A percentile compares a stretch with the other conserved stretches of the same genome.
Conservation (phyloP, 2,329 filamentous ascomycete genomes). For the Neofusicoccum laricinum region DNA sequence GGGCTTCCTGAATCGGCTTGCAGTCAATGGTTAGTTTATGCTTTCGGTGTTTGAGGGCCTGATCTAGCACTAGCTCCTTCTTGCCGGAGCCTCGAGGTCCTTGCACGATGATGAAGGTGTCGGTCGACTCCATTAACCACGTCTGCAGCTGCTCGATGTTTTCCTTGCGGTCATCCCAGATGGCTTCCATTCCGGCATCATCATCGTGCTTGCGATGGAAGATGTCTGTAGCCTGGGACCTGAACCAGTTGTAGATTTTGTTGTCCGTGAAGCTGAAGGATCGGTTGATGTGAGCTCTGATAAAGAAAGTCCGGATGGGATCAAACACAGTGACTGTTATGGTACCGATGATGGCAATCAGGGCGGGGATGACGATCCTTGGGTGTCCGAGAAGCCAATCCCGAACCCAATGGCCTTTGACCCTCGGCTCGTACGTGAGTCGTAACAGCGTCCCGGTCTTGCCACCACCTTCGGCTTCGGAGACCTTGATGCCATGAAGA, state of each 20-base stretch:
- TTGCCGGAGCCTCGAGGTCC: slow-evolving; percentile 91
- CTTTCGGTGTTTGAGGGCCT: slow-evolving; percentile 71
- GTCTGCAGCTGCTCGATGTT: slow-evolving; percentile 78
- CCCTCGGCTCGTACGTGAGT: slow-evolving; percentile 77
- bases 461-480: slow-evolving; percentile 67
- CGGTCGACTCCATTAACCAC: slow-evolving; percentile 83
- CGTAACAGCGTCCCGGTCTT: slow-evolving; percentile 73
- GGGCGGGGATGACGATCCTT: slow-evolving; percentile 76
- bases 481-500: slow-evolving; percentile 77
- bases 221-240: slow-evolving; percentile 65
- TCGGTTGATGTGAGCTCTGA: slow-evolving; percentile 80
- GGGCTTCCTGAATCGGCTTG: slow-evolving; percentile 86
- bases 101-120: slow-evolving; percentile 92
- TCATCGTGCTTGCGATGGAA: slow-evolving; percentile 59
- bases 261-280: slow-evolving; percentile 73
- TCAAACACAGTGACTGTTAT: slow-evolving; percentile 89
- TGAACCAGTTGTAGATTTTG: slow-evolving; percentile 75
- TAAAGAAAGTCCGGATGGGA: slow-evolving; percentile 89
- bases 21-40: slow-evolving; percentile 87
- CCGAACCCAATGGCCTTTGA: slow-evolving; percentile 75
- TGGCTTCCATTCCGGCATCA: slow-evolving; percentile 68
- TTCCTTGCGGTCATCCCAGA: slow-evolving; percentile 83
- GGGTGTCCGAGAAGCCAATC: slow-evolving; percentile 87
- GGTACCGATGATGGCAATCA: slow-evolving; percentile 78
- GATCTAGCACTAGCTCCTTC: slow-evolving; percentile 79